A percentile compares a stretch with the other conserved stretches of the same genome.
These are phyloP conservation scores for Dinochytrium kinnereticum DNA, from an alignment of 371 early-diverging fungal species.

Conservation along the genomic window DNA sequence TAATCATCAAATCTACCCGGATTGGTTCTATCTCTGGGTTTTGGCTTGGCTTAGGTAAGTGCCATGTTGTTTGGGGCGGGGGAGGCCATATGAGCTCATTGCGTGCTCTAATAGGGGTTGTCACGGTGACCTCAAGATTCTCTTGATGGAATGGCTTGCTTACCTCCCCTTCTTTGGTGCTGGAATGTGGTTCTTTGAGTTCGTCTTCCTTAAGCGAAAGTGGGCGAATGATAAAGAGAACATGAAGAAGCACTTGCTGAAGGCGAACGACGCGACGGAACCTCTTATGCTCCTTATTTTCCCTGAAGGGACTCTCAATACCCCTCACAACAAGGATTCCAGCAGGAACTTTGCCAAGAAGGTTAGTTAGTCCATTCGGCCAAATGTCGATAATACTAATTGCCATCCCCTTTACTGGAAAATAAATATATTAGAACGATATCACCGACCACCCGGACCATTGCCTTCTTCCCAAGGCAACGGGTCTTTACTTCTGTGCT, in stretches of 20 bases:
- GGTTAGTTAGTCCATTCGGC: constrained; percentile 6
- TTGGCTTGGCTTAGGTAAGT: constrained; percentile 34
- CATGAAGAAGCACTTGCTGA: constrained; percentile 28
- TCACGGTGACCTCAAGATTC: constrained; percentile 44
- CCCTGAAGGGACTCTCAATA: constrained; percentile 84
- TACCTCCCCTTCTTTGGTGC: constrained; percentile 43
- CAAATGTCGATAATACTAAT: background rate
- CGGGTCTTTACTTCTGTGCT: constrained; percentile 72
- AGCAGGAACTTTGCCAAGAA: constrained; percentile 41
- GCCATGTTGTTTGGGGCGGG: too few species aligned
- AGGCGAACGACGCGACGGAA: constrained; percentile 37
- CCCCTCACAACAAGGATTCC: constrained; percentile 40
- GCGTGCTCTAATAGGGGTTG: background rate
- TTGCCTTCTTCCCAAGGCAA: constrained; percentile 38
- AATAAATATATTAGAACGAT: constrained; percentile 4
- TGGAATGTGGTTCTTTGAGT: constrained; percentile 55
- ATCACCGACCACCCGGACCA: constrained; percentile 24
- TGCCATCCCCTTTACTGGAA: background rate
- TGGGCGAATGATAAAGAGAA: constrained; percentile 71
- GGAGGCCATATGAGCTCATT: too few species aligned
- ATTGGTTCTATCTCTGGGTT: constrained; percentile 39
- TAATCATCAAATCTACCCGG: constrained; percentile 48
- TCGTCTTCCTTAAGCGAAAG: constrained; percentile 82
- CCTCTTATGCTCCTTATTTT: constrained; percentile 90
- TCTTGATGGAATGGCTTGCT: constrained; percentile 39